Conservation (phyloP, 495 filamentous ascomycete genomes). For the Niebla homalea region DNA sequence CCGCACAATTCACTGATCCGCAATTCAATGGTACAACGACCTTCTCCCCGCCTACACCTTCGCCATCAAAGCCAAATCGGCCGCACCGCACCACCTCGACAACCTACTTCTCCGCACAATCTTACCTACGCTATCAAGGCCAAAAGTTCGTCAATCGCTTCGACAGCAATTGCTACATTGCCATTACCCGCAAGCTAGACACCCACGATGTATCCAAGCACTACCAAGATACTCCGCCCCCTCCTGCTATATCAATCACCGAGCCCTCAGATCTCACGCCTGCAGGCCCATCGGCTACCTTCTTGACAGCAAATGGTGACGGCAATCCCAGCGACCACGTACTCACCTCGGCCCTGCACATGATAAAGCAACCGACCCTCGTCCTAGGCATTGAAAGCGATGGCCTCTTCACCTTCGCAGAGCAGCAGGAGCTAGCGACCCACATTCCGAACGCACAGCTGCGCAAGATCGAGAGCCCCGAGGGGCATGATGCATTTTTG, state of each 20-base stretch:
- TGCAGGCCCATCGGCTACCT: not conserved
- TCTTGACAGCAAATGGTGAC: not conserved
- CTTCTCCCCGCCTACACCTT: slow-evolving; percentile 18
- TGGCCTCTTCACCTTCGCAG: slow-evolving; percentile 89
- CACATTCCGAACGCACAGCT: slow-evolving; percentile 67
- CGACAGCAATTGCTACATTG: slow-evolving; percentile 97
- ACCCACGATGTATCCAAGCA: slow-evolving; percentile 85
- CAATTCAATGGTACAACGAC: slow-evolving; percentile 63
- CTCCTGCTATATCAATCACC: slow-evolving; percentile 6
- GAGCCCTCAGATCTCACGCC: no score
- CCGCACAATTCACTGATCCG: slow-evolving; percentile 45
- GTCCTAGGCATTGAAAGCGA: slow-evolving; percentile 90
- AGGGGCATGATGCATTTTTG: slow-evolving; percentile 93
- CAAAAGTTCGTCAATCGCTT: slow-evolving; percentile 94
- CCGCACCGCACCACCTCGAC: slow-evolving; percentile 35
- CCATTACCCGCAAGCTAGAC: slow-evolving; percentile 96
- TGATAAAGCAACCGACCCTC: slow-evolving; percentile 75
- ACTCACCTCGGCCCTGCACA: slow-evolving; percentile 60
- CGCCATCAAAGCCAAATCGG: not conserved
- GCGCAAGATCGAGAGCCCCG: slow-evolving; percentile 77
- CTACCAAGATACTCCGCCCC: slow-evolving; percentile 36
- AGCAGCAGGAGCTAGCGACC: slow-evolving; percentile 81
- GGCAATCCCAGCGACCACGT: not conserved
- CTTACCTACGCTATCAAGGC: slow-evolving; percentile 95
- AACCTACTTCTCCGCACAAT: slow-evolving; percentile 93